Conservation (phyloP, 202 grass and related monocot species). For the Cymbopogon flexuosus region DNA sequence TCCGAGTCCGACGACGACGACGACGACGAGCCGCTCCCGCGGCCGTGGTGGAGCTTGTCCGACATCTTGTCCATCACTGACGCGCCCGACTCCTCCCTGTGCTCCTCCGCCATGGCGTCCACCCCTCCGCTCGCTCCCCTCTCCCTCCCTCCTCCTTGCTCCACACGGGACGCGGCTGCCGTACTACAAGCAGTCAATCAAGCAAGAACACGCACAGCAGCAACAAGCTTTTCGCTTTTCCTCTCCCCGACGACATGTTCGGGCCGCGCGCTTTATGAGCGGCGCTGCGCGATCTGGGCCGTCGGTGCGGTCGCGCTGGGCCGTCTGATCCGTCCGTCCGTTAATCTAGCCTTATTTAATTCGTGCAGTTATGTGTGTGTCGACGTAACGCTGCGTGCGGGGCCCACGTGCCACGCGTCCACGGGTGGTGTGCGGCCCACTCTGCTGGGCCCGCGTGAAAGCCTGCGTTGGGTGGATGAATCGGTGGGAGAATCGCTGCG, state of each 20-base stretch:
- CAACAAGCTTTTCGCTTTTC: background rate
- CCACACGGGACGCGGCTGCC: background rate
- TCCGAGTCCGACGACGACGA: slow-evolving; percentile 56
- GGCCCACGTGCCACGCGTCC: background rate
- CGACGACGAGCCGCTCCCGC: slow-evolving; percentile 28
- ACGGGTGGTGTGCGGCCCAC: background rate
- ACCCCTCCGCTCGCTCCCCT: slow-evolving; percentile 1
- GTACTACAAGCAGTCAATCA: background rate
- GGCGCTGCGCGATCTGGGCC: background rate
- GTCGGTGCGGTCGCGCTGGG: background rate
- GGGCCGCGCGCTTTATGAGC: slow-evolving; percentile 19
- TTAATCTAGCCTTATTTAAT: background rate
- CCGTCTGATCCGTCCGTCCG: background rate
- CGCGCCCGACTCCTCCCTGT: slow-evolving; percentile 49
- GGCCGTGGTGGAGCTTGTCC: slow-evolving; percentile 52
- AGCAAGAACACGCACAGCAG: background rate
- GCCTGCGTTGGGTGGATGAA: background rate
- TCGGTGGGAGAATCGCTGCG: background rate
- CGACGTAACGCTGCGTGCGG: background rate
- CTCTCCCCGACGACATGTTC: background rate
- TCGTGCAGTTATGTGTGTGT: background rate
- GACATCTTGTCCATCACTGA: slow-evolving; percentile 52
- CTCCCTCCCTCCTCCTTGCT: background rate
- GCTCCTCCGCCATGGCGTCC: slow-evolving; percentile 66
- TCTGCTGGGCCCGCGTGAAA: background rate